A percentile compares a stretch with the other conserved stretches of the same genome.
phyloP scores from a whole-genome alignment of 2,329 filamentous ascomycete species.

The Fusarium praegraminearum region DNA sequence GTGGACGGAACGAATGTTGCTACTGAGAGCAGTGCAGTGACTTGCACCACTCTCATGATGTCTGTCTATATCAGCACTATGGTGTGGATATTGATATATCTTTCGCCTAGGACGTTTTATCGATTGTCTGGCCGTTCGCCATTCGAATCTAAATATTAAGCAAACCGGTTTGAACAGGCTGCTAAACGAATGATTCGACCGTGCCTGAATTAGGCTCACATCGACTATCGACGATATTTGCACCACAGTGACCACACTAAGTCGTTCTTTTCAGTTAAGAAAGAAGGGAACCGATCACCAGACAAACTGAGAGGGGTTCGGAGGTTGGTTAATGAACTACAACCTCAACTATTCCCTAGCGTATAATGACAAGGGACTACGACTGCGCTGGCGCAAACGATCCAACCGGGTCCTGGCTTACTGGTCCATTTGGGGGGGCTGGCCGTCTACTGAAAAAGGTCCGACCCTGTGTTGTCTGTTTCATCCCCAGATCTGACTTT shows the following conservation, averaged over 20 bases:
- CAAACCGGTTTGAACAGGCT: constrained; percentile 18
- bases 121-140: constrained; percentile 16
- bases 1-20: constrained; percentile 32
- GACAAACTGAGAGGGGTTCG: constrained; percentile 19
- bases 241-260: constrained; percentile 5
- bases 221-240: constrained; percentile 11
- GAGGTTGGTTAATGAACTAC: constrained; percentile 33
- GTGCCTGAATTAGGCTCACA: constrained; percentile 7
- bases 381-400: constrained; percentile 18
- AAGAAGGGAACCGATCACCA: constrained; percentile 15
- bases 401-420: constrained; percentile 12
- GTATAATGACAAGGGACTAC: constrained; percentile 30
- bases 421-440: constrained; percentile 14
- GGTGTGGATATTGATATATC: not conserved
- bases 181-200: constrained; percentile 38
- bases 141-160: constrained; percentile 8
- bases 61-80: not conserved
- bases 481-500: constrained; percentile 25
- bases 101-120: constrained; percentile 7
- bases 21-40: constrained; percentile 32
- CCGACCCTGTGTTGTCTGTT: constrained; percentile 13
- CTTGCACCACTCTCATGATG: constrained; percentile 39
- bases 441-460: not conserved
- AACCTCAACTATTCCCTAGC: constrained; percentile 9
- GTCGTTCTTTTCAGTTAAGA: constrained; percentile 9